Conservation (phyloP, 1,284 basidiomycete genomes). For the Nidula niveotomentosa region DNA sequence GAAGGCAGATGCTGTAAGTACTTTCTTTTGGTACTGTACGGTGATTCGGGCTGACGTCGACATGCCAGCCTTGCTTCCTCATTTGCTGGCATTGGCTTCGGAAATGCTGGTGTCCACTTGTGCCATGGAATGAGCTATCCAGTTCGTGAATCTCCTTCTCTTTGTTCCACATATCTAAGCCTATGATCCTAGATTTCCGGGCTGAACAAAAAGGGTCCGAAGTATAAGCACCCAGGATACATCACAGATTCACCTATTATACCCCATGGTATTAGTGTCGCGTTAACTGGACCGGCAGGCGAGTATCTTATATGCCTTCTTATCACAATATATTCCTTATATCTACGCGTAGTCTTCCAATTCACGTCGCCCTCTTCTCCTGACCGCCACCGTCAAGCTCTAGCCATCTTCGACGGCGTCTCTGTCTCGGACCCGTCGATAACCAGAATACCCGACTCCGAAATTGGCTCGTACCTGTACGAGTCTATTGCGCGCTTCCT, state of each 20-base stretch:
- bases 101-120: slow-evolving; percentile 92
- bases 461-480: slow-evolving; percentile 80
- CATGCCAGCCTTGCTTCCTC: slow-evolving; percentile 73
- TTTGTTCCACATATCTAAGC: not conserved
- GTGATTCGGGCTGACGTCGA: not conserved
- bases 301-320: not conserved
- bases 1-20: slow-evolving; percentile 87
- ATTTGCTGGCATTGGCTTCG: slow-evolving; percentile 95
- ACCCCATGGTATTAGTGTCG: slow-evolving; percentile 78
- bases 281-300: slow-evolving; percentile 1
- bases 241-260: slow-evolving; percentile 84
- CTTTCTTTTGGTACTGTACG: not conserved
- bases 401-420: slow-evolving; percentile 80
- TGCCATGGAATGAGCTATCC: slow-evolving; percentile 89
- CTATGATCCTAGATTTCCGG: slow-evolving; percentile 74
- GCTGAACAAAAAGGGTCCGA: slow-evolving; percentile 90
- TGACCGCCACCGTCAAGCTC: slow-evolving; percentile 86
- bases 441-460: slow-evolving; percentile 75
- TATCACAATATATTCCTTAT: slow-evolving; percentile 86
- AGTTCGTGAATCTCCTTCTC: slow-evolving; percentile 35
- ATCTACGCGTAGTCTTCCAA: slow-evolving; percentile 67
- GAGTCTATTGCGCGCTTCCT: slow-evolving; percentile 93
- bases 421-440: slow-evolving; percentile 69
- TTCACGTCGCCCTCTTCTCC: slow-evolving; percentile 93
- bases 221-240: slow-evolving; percentile 88